phyloP scores from a whole-genome alignment of 768 basidiomycete genomes.

The Suillus hirtellus region DNA sequence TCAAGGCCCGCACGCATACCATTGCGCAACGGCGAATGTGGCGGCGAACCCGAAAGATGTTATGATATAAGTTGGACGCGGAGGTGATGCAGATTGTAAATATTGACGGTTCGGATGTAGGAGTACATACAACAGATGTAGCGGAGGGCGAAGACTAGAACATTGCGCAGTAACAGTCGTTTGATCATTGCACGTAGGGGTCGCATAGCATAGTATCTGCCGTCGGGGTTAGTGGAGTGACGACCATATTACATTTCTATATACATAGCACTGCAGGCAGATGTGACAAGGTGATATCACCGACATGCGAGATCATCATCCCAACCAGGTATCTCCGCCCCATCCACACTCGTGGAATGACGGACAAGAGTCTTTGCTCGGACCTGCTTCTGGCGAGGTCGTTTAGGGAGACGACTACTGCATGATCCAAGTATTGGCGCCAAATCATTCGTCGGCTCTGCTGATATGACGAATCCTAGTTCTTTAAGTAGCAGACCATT shows the following conservation, averaged over 20 bases:
- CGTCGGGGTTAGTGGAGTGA: not conserved
- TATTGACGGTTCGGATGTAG: too few relatives aligned
- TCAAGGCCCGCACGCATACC: constrained; percentile 25
- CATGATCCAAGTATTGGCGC: not conserved
- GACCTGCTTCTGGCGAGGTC: not conserved
- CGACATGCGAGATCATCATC: not conserved
- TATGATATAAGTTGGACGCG: constrained; percentile 16
- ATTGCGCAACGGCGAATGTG: constrained; percentile 30
- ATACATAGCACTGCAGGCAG: not conserved
- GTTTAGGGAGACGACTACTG: not conserved
- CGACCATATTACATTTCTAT: not conserved
- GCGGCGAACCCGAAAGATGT: constrained; percentile 29
- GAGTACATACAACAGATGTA: too few relatives aligned
- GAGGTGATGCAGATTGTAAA: constrained; percentile 33
- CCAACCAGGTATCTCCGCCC: not conserved
- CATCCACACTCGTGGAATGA: constrained; percentile 1
- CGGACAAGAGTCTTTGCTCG: constrained; percentile 1
- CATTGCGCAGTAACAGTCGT: not conserved
- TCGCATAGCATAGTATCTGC: not conserved
- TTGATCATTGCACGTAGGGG: not conserved
- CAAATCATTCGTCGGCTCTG: not conserved
- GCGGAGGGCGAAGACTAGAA: not conserved
- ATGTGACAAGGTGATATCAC: not conserved
- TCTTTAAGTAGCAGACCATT: not conserved
- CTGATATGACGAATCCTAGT: not conserved